Evolutionary conservation across 306 rosid genomes (phyloP).

Genomic region (Fragaria nilgerrensis): DNA sequence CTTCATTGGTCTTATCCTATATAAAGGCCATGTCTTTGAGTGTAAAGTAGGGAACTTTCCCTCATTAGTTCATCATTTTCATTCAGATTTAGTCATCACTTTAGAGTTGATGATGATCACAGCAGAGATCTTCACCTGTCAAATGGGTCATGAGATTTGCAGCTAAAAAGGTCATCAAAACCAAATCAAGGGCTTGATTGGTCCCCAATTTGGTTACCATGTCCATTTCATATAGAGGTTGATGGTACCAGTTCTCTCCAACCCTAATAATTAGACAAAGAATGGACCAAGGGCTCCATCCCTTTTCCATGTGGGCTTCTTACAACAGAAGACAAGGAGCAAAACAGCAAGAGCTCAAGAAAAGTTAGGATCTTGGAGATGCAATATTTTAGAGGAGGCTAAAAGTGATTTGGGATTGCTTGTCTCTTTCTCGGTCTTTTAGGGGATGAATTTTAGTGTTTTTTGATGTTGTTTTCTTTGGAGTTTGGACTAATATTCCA

Average conservation of each 20-base stretch:
- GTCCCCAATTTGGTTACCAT: conserved; percentile 54
- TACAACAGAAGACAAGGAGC: conserved; percentile 23
- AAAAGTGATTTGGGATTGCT: conserved; percentile 13
- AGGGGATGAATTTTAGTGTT: conserved; percentile 17
- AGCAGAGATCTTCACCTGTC: not conserved
- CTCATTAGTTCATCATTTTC: conserved; percentile 3
- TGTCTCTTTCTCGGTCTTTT: conserved; percentile 17
- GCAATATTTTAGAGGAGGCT: conserved; percentile 37
- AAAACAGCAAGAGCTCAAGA: conserved; percentile 5
- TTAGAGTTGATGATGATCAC: conserved; percentile 11
- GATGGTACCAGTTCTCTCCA: conserved; percentile 57
- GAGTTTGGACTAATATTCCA: conserved; percentile 12
- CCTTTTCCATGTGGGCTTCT: conserved; percentile 37
- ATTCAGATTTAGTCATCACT: conserved; percentile 22
- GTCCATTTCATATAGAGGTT: conserved; percentile 46
- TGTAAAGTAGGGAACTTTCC: conserved; percentile 21
- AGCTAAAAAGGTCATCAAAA: conserved; percentile 41
- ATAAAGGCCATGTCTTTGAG: conserved; percentile 28
- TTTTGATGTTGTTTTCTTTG: conserved; percentile 13
- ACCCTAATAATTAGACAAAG: conserved; percentile 34
- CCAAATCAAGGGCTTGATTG: conserved; percentile 39
- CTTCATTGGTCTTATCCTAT: conserved; percentile 39
- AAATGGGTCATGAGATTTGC: conserved; percentile 39
- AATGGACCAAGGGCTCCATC: conserved; percentile 20
- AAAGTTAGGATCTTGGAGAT: conserved; percentile 28